A percentile compares a stretch with the other conserved stretches of the same genome.
phyloP scores from a whole-genome alignment of 805 yeast species.

The Yarrowia bubula region DNA sequence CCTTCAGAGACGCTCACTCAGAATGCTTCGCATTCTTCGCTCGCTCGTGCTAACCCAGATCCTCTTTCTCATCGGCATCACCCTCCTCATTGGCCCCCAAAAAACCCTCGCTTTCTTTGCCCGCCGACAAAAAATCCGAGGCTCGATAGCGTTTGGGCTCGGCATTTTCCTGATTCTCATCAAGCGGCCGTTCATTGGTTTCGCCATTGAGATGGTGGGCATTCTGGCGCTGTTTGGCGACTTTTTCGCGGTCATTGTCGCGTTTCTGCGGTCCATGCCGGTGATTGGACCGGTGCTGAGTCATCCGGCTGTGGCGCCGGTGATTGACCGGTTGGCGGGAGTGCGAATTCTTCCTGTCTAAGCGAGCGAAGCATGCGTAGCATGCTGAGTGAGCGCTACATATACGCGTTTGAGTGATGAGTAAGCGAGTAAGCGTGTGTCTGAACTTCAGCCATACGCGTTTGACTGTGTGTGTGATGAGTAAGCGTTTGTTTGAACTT shows the following conservation, averaged over 20 bases:
- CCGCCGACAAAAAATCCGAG: constrained; percentile 82
- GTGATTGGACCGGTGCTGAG: constrained; percentile 80
- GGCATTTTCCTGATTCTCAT: constrained; percentile 76
- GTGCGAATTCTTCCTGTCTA: constrained; percentile 65
- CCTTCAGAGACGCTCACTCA: too few species aligned
- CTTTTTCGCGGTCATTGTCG: constrained; percentile 83
- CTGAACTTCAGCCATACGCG: background rate
- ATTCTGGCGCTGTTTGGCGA: constrained; percentile 88
- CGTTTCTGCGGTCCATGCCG: constrained; percentile 84
- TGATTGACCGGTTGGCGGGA: constrained; percentile 61
- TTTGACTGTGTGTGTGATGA: background rate
- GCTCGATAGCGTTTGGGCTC: constrained; percentile 70
- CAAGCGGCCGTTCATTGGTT: constrained; percentile 80
- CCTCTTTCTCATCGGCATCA: constrained; percentile 74
- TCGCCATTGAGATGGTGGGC: constrained; percentile 82
- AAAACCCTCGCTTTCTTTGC: constrained; percentile 80
- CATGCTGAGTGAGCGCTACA: background rate
- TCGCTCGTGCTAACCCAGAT: constrained; percentile 38
- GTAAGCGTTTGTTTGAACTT: too few species aligned
- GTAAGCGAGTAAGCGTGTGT: background rate
- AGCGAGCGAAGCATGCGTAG: constrained; percentile 1
- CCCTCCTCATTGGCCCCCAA: constrained; percentile 82
- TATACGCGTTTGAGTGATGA: too few species aligned
- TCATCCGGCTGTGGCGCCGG: constrained; percentile 80
- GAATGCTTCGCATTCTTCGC: background rate